These are phyloP conservation scores for Petunia secreta DNA, from an alignment of 257 asterid species.

Conservation along the genomic window DNA sequence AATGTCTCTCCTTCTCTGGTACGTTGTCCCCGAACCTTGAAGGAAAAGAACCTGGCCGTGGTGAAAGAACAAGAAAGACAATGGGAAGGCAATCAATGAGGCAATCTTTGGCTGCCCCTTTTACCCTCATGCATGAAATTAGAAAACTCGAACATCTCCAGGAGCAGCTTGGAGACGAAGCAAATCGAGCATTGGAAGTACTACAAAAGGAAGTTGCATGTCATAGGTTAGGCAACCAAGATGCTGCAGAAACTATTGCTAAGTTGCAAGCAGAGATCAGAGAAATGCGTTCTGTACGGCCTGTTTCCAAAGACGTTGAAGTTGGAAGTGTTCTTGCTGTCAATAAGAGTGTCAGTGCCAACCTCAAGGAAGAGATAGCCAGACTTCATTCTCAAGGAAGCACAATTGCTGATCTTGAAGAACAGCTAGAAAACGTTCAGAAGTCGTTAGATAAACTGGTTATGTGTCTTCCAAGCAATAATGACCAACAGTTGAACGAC, in stretches of 20 bases:
- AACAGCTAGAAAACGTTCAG: conserved; percentile 91
- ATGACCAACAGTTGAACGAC: conserved; percentile 54
- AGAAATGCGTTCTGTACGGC: conserved; percentile 66
- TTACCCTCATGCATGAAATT: conserved; percentile 91
- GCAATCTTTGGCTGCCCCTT: conserved; percentile 91
- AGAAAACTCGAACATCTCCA: conserved; percentile 96
- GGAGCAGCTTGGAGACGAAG: conserved; percentile 96
- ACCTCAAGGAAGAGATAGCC: conserved; percentile 91
- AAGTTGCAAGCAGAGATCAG: conserved; percentile 90
- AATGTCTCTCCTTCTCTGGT: conserved; percentile 86
- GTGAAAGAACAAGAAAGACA: conserved; percentile 57
- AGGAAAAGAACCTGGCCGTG: conserved; percentile 46
- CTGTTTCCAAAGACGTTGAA: conserved; percentile 56
- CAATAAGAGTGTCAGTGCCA: conserved; percentile 86
- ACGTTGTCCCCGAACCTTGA: conserved; percentile 63
- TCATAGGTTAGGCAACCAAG: conserved; percentile 93
- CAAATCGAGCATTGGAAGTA: conserved; percentile 88
- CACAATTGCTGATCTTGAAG: conserved; percentile 88
- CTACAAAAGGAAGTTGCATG: conserved; percentile 93
- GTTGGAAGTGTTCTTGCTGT: conserved; percentile 61
- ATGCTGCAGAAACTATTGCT: conserved; percentile 96
- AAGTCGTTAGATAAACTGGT: conserved; percentile 86
- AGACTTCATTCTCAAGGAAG: conserved; percentile 96
- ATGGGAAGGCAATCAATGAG: conserved; percentile 74
- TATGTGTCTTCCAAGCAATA: conserved; percentile 76